Evolutionary conservation across 2,329 filamentous ascomycete genomes (phyloP), one percentile per base, ranked within the genome.

Genomic region (Mariannaea sp.): DNA sequence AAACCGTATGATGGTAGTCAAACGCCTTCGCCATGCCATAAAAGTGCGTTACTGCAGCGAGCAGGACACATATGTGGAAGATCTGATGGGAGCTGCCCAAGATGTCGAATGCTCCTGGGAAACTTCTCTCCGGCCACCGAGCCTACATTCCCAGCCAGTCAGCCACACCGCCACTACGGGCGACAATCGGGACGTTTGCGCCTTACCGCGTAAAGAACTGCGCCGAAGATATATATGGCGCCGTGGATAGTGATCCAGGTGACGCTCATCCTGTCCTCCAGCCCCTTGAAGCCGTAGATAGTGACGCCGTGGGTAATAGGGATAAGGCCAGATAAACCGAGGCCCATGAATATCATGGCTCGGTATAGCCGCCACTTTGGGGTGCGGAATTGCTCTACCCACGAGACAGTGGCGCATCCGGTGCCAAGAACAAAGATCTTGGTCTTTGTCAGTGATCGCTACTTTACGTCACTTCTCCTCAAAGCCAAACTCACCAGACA

Each of bases 51-150:
- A 29, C 26, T 7, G 26, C 32, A 27, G 59, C 57, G 22, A 55
- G 57, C 36, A 60, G 46, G 17, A 60, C 58, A 7, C 27, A 77
- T 32, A 93, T 77, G 73, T 96, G 92, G 70, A 97, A 96, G 56
- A 96, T 86, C 74, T 96, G 92, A 72, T 96, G 92, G 17, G 89
- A 94, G 68, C 86, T 90, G 16, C 91, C 90, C 80, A 88, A 87
- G 35, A 95, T 87, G 72, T 96, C 92, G 68, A 92, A 95, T n/a
- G 70, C 77, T 3, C 90, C 88, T 0, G 91, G 92, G 44, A 75
- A 80, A 65, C 80, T 81, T 47, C 88, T 79, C 74, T 97, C 92
- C 0, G 92, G 92, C 68, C 92, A 83, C 36, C 92, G 84, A 41
- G 83, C 78, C 83, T 86, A 27, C 19, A 14, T 4, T 10, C 24